phyloP scores from a whole-genome alignment of 2,329 filamentous ascomycete species.

The Sarocladium brachiariae region DNA sequence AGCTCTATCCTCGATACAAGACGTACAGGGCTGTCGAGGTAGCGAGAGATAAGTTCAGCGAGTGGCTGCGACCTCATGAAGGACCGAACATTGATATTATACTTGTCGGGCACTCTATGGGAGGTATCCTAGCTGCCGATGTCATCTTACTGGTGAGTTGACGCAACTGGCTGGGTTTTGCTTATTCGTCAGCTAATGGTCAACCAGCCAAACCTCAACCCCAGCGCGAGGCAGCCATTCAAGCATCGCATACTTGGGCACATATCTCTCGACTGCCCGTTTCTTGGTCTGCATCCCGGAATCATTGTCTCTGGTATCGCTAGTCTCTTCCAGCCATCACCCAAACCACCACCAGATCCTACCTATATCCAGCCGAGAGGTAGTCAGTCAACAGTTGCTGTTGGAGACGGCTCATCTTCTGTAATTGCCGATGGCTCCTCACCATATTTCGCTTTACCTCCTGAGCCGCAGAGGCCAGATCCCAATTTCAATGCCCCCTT shows the following conservation, averaged over 20 bases:
- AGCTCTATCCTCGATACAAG: conserved; percentile 76
- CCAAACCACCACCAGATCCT: conserved; percentile 17
- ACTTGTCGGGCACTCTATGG: conserved; percentile 84
- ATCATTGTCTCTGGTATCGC: conserved; percentile 76
- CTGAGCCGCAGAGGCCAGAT: conserved; percentile 25
- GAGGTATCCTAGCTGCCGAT: conserved; percentile 75
- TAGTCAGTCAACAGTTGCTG: conserved; percentile 1
- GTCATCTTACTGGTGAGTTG: conserved; percentile 56
- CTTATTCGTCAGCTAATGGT: not conserved
- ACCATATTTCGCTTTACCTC: not conserved
- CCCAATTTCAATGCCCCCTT: conserved; percentile 72
- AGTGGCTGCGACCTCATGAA: conserved; percentile 75
- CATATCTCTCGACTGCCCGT: conserved; percentile 78
- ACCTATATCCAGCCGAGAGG: conserved; percentile 6
- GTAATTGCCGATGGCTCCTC: not conserved
- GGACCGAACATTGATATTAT: conserved; percentile 68
- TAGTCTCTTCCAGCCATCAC: conserved; percentile 59
- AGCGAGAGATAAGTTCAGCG: conserved; percentile 75
- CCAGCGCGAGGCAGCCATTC: conserved; percentile 36
- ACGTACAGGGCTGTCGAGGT: conserved; percentile 65
- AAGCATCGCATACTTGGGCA: conserved; percentile 74
- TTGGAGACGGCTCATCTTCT: not conserved
- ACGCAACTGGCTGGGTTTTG: not conserved
- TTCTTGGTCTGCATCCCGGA: conserved; percentile 82
- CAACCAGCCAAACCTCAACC: conserved; percentile 26